Base-by-base conservation (phyloP, 768 basidiomycete species). In the Podaxis sp. region DNA sequence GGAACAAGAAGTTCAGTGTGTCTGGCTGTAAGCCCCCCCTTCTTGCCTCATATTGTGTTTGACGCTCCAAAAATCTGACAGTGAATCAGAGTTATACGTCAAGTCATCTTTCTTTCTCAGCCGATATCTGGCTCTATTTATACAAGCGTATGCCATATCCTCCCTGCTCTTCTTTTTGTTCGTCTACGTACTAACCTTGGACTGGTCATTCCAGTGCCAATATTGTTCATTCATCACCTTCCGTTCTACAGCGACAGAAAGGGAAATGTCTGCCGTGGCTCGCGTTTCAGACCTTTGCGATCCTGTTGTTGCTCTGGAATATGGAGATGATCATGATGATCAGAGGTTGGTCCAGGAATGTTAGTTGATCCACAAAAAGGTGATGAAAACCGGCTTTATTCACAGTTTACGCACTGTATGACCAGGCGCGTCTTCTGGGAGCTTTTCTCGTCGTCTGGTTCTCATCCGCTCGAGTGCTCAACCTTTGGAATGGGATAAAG, bases 241-340 rank as follows among this genome's bases (percentile, higher is more conserved):
- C 36, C 7, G 9, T 47, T 6, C 32, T 56, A 9, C 40, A 35
- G 42, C 16, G 42, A 46, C 42, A 23, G 28, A 13, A 21, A n/a
- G 13, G 27, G 28, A 46, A 36, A 7, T 56, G 55, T n/a, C 16
- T 47, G 2, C 32, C 25, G 5, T 56, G 40, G 55, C 18, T 56
- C 25, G 14, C 18, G 5, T 56, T 56, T 35, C 55, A 56, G 46
- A 56, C 55, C 4, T 35, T 10, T 18, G 16, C 55, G 4, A 37
- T 46, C 11, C 16, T 35, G 13, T 6, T 47, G 11, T 25, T 56
- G 9, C 55, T 56, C 18, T 16, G 55, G 16, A 56, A 56, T 47
- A 7, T 56, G 28, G 55, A 56, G 11, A 3, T 56, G 16, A 23
- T 56, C 11, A 55, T 55, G 55, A 55, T 55, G 55, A 35, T 55